Base-by-base conservation (phyloP, 805 yeast genomes). In the Metschnikowia baotianmanensis region DNA sequence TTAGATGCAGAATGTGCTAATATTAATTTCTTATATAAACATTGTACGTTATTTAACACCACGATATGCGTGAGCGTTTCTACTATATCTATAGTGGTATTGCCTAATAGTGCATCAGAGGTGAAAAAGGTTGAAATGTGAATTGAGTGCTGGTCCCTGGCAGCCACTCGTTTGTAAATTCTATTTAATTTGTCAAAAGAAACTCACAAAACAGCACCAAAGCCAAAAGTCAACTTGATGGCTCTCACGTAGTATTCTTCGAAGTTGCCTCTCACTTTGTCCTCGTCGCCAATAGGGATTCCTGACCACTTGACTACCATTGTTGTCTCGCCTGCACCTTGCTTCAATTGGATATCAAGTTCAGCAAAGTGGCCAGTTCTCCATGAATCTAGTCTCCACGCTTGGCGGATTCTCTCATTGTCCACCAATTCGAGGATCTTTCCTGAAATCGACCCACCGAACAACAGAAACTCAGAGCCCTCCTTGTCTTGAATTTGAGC, bases 211-310 rank as follows among this genome's bases (percentile, higher is more conserved):
- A 88, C 95, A n/a, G 93, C 86, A 13, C 98, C 98, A 61, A 86
- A 90, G 1, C 99, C 99, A 63, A 93, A 93, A 0, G 96, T 84
- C 31, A 87, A 59, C 68, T 89, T 93, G 57, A 93, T 91, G 6
- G 96, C 78, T 64, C 83, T 82, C 38, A 93, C 81, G 60, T 93
- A 93, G 65, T 89, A 86, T 46, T 86, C 88, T 55, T 88, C 87
- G 58, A 93, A 91, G 63, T 91, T 93, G 29, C 72, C 77, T 56
- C 81, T 78, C 28, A 86, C 96, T 54, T 83, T 65, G 55, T 95
- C 93, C 58, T 93, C 98, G 60, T 93, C 95, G 11, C 98, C 99
- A 28, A 91, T 73, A 13, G 99, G 99, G 36, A 93, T 83, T 12
- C 97, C 97, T 13, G 78, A 71, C 78, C 91, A 88, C 31, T 74